These are phyloP conservation scores for Xanthoconium stramineum DNA, from an alignment of 768 basidiomycete genomes.

Conservation along the genomic window DNA sequence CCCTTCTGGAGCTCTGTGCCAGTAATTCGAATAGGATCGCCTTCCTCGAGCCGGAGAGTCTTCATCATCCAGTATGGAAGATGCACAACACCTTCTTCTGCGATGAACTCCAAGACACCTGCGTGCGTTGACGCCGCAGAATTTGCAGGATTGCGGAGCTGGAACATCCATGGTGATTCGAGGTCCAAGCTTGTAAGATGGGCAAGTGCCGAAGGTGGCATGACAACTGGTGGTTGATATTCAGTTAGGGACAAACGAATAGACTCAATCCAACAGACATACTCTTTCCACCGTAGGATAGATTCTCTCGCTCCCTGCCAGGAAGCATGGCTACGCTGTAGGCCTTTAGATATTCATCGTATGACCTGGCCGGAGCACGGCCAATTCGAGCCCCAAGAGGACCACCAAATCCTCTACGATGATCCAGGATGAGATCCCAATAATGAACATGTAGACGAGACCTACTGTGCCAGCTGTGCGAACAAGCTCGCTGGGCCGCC, in stretches of 20 bases:
- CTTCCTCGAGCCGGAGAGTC: constrained; percentile 87
- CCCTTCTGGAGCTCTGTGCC: constrained; percentile 88
- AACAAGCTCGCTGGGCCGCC: constrained; percentile 58
- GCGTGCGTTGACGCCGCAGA: constrained; percentile 86
- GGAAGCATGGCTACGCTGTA: constrained; percentile 95
- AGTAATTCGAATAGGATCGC: constrained; percentile 91
- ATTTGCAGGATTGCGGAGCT: constrained; percentile 86
- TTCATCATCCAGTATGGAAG: constrained; percentile 99
- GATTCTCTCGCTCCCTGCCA: constrained; percentile 79
- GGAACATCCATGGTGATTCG: constrained; percentile 93
- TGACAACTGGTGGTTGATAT: constrained; percentile 63
- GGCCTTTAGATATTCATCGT: constrained; percentile 91
- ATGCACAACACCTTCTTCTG: constrained; percentile 93
- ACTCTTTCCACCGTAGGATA: constrained; percentile 98
- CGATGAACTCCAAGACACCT: constrained; percentile 98
- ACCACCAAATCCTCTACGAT: constrained; percentile 50
- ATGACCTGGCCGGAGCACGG: constrained; percentile 63
- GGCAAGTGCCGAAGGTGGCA: constrained; percentile 95
- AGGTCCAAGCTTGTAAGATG: constrained; percentile 84
- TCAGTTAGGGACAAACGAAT: constrained; percentile 7
- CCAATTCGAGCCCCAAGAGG: constrained; percentile 46
- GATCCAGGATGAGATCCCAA: constrained; percentile 18
- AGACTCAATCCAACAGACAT: constrained; percentile 37
- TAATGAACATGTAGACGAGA: constrained; percentile 1
- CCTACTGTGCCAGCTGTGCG: constrained; percentile 63